Base-by-base conservation (phyloP, 192 early-diverging fungal species). In the Backusella tuberculispora region DNA sequence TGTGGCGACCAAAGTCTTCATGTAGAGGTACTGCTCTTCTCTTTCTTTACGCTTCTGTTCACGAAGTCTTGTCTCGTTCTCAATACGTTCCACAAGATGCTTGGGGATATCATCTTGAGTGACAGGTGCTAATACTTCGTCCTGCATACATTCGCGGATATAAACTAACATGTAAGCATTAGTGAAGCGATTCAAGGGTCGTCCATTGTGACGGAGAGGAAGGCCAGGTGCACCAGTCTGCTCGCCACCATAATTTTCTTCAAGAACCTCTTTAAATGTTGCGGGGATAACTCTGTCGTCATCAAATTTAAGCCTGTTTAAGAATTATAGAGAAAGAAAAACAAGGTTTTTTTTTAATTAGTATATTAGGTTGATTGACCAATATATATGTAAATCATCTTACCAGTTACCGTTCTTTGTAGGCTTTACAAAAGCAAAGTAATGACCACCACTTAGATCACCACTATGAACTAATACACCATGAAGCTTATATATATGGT, bases 141-240 rank as follows among this genome's bases (percentile, higher is more conserved):
- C 92, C 69, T 91, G 80, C 76, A 92, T 85, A 13, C 83, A 75
- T 80, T 95, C 90, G 63, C 97, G 92, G 48, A 99, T 90, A 72
- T 99, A 99, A 34, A 98, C 96, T 80, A 99, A 85, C 97, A 99
- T 98, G 87, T 99, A 99, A 8, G 98, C 98, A 74, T 98, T 99
- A 6, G 94, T 96, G 78, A 94, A 97, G 37, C 95, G 91, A 78
- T 94, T 97, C 71, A 84, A 60, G 26, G 78, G 76, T 40, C 89
- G 85, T 72, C 83, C 81, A 9, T 85, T 86, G 6, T 83, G 78
- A 13, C 74, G 79, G 0, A 77, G 66, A 26, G 75, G 69, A 17
- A 81, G 76, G 37, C 81, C 83, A 7, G 71, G 50, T 4, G 81
- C 80, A 50, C 79, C 67, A 34, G 53, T 48, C 17, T 73, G 73